Evolutionary conservation across 495 filamentous ascomycete genomes (phyloP), one percentile per base, ranked within the genome.

Genomic region (Aspergillus haitiensis): DNA sequence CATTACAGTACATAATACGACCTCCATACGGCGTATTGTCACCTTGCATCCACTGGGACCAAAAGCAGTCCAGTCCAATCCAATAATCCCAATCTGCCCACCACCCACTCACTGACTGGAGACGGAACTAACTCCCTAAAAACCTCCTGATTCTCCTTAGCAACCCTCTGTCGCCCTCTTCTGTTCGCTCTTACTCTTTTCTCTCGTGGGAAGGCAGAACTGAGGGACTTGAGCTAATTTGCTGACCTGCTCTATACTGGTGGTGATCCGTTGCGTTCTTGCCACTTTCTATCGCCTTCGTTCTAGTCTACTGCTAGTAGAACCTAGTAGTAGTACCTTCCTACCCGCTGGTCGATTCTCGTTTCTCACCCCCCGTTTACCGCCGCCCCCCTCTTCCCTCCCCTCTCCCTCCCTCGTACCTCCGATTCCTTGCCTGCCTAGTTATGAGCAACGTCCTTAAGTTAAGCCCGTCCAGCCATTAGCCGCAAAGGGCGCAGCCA

Each of bases 381-480:
- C 56, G 56, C 46, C 60, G 31, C 55, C 56, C 27, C 34, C 13
- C 12, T 31, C 45, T 45, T 49, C 37, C 21, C 12, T 13, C 55
- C 45, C 59, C 52, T 34, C 52, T 45, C 13, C 55, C 45, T 51
- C 40, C 40, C 18, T 51, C 49, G 16, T 56, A 34, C 47, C 36
- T 44, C n/a, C 33, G 44, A 45, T 62, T 27, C n/a, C 51, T 60
- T 62, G 42, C 57, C 63, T 55, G 53, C 54, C 60, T 62, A 61
- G 65, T 62, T 59, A 67, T 67, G 65, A 62, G 48, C 65, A 64
- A 59, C 55, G 21, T 53, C 65, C 59, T 60, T 60, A 45, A 45
- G 45, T 64, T 67, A 36, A 67, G 59, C 56, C 55, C 56, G 56
- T 64, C 56, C 58, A 62, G 65, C 62, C 49, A 45, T 57, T 52